These are phyloP conservation scores for Dothiorella sarmentorum DNA, from an alignment of 2,329 filamentous ascomycete genomes.

Conservation along the genomic window DNA sequence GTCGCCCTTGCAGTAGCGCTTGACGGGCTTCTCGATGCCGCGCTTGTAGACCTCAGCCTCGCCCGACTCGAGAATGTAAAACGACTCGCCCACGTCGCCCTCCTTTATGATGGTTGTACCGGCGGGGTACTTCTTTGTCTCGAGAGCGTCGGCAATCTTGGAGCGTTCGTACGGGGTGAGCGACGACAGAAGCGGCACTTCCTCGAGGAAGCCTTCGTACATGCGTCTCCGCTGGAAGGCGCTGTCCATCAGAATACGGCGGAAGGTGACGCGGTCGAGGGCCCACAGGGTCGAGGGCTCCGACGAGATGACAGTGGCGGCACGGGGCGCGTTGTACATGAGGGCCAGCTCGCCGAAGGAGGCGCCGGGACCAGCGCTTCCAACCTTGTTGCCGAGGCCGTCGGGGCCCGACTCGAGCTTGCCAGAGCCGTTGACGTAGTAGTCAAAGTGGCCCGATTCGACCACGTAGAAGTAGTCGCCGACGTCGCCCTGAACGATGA, in stretches of 20 bases:
- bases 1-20: conserved; percentile 83
- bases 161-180: conserved; percentile 90
- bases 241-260: conserved; percentile 96
- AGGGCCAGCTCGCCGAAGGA: conserved; percentile 95
- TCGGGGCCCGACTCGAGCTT: conserved; percentile 73
- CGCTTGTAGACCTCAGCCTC: conserved; percentile 83
- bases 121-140: conserved; percentile 79
- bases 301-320: conserved; percentile 85
- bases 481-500: conserved; percentile 92
- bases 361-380: conserved; percentile 77
- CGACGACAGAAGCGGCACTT: conserved; percentile 78
- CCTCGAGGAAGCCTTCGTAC: conserved; percentile 95
- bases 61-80: conserved; percentile 85
- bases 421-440: conserved; percentile 80
- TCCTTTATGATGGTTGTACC: conserved; percentile 85
- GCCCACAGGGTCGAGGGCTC: conserved; percentile 87
- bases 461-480: conserved; percentile 98
- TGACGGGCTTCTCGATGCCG: conserved; percentile 67
- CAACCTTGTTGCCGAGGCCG: conserved; percentile 80
- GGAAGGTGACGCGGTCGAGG: conserved; percentile 92
- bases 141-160: conserved; percentile 95
- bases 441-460: conserved; percentile 84
- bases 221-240: conserved; percentile 93
- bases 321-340: conserved; percentile 98
- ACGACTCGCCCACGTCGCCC: conserved; percentile 86